Base-by-base conservation (phyloP, 2,329 filamentous ascomycete species). In the Tolypocladium amazonense region DNA sequence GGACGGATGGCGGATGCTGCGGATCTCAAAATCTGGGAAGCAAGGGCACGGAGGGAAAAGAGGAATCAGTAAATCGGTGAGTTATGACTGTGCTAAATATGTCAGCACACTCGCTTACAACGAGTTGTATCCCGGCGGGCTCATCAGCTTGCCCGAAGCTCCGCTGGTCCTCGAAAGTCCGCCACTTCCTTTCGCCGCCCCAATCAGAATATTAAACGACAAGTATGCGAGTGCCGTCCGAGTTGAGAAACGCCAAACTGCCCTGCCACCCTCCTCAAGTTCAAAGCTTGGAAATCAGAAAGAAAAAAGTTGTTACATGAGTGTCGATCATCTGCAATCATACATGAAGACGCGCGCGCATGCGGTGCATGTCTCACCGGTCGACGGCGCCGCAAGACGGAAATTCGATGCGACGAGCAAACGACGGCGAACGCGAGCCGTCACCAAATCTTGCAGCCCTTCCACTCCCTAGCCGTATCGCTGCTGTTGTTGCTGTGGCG, bases 401-500 rank as follows among this genome's bases (percentile, higher is more conserved):
- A 27, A 27, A 15, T 25, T 18, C 8, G 50, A n/a, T 18, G 27
- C 50, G 27, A n/a, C 25, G 33, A n/a, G 9, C 27, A 8, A 18
- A 53, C 33, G 35, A 39, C 35, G 53, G 37, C 35, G 12, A n/a
- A 55, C 18, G 18, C 27, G 14, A 18, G 14, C n/a, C 35, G 18
- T 39, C 23, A 6, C 18, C 25, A 47, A 39, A 18, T 3, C 7
- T 5, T 41, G 56, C 43, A 23, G 18, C 12, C 23, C 55, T 35
- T 43, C 14, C n/a, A n/a, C 47, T 33, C 23, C 43, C 65, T 61
- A 71, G 56, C 68, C 65, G 27, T 71, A 70, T 60, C 65, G 69
- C 68, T 65, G 70, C 50, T 65, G 65, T 55, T 68, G 66, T 20
- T 64, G 68, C 56, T 67, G 69, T 18, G 65, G 68, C 27, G 65